A percentile compares a stretch with the other conserved stretches of the same genome.
Conservation (phyloP, 805 yeast species). For the Pichia rugopelliculosa region DNA sequence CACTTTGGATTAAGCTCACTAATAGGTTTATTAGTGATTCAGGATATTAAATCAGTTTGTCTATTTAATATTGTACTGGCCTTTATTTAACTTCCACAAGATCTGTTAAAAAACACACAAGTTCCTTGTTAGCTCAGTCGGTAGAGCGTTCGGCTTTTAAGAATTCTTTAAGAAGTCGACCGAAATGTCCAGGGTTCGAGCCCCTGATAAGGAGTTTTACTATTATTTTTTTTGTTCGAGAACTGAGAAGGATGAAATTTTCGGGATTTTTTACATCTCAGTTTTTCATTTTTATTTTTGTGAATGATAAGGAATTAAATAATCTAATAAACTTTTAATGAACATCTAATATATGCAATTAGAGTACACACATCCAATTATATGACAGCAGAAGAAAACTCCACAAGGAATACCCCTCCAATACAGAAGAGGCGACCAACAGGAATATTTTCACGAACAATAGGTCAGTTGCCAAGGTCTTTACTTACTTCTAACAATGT, state of each 20-base stretch:
- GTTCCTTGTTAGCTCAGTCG: conserved; percentile 49
- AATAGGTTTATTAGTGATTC: too few relatives aligned
- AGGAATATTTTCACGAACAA: conserved; percentile 2
- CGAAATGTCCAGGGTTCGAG: conserved; percentile 59
- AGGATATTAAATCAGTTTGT: too few relatives aligned
- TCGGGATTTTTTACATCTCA: not conserved
- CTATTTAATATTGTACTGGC: too few relatives aligned
- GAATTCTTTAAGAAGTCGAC: conserved; percentile 31
- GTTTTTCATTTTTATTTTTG: too few relatives aligned
- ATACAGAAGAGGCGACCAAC: not conserved
- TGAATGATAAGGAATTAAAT: not conserved
- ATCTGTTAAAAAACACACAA: too few relatives aligned
- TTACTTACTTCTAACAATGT: conserved; percentile 11
- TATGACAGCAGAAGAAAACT: not conserved
- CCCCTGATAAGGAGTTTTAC: conserved; percentile 45
- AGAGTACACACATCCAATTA: not conserved
- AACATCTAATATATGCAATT: not conserved
- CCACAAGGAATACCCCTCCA: not conserved
- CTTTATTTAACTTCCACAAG: too few relatives aligned
- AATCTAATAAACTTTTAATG: not conserved
- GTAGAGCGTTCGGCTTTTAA: conserved; percentile 65
- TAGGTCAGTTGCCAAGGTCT: conserved; percentile 8
- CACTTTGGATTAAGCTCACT: too few relatives aligned
- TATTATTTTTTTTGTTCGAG: not conserved
- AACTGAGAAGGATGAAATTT: too few relatives aligned